Base-by-base conservation (phyloP, 495 filamentous ascomycete species). In the Penicillium waksmanii region DNA sequence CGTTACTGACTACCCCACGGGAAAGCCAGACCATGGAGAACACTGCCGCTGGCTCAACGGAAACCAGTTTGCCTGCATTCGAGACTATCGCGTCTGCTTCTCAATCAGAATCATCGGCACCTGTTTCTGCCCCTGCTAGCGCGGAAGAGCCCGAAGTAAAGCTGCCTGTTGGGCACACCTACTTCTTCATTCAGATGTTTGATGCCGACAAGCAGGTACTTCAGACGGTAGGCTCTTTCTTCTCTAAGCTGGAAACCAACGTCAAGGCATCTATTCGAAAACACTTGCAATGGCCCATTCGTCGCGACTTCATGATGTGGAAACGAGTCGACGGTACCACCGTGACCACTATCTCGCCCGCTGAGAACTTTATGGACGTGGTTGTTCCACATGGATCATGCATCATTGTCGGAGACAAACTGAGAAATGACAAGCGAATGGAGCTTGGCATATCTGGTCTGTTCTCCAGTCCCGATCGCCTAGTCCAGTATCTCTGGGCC, bases 151-250 rank as follows among this genome's bases (percentile, higher is more conserved):
- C 66, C 8, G 61, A 63, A 12, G 62, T 69, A 4, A 52, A 59
- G 3, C 38, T 71, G 25, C 74, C 73, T 12, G 69, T 77, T 18
- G 71, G 70, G 1, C 73, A 80, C 50, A 68, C 75, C 5, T 83
- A 82, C 51, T 80, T 81, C 57, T 81, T 81, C 57, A 76, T 80
- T 50, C 81, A 81, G 66, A 57, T 77, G 23, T 85, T 85, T 50
- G 82, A 83, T 55, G 68, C 68, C 33, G 77, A 83, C 19, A 70
- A 66, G n/a, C 80, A 78, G 59, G 66, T 64, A 1, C 66, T 80
- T 3, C 69, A 66, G 19, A 85, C 83, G 2, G 82, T 89, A 19
- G 91, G 76, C 19, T 76, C 73, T 8, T 78, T 79, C 63, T 73
- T 82, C 48, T 82, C 74, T 8, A 73, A 74, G 43, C 65, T 71